Base-by-base conservation (phyloP, 2,329 filamentous ascomycete genomes). In the Lojkania enalia region DNA sequence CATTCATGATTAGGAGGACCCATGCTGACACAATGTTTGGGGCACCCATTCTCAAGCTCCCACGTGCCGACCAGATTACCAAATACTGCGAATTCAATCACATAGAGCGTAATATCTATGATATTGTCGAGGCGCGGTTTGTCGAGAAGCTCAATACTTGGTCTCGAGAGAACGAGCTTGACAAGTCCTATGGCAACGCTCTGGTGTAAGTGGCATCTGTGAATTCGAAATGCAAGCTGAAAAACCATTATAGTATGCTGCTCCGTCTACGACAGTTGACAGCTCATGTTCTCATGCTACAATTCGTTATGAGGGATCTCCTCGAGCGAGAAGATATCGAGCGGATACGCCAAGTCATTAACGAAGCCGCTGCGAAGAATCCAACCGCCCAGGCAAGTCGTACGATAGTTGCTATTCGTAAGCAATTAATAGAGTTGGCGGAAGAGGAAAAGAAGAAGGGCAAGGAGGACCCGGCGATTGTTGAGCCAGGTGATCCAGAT, bases 1-100 rank as follows among this genome's bases (percentile, higher is more conserved):
- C 66, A 46, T 74, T 80, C 41, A 79, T 84, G 75, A 71, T 80
- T 13, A 71, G 81, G 4, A 72, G 80, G 4, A 83, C 80, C 0
- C 79, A 83, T 59, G 62, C 64, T 1, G 78, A 81, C 29, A 43
- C 52, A 7, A 68, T 84, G 13, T 79, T 84, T 48, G 71, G 74
- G 1, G 66, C 72, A 0, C 77, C 79, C 0, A 76, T 85, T 1
- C 58, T 84, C 13, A 76, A 74, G 6, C 68, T 85, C 0, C 82
- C 81, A 0, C 61, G 65, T 12, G 74, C 81, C 0, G 65, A 65
- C 5, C 70, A 78, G 39, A 58, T 56, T 2, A 73, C 73, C 0
- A 53, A 73, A 3, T 62, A 57, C 49, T 64, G 80, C 1, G 54
- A 77, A 0, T 81, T 84, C 60, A 80, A 77, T 12, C 47, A 67